Evolutionary conservation across 495 filamentous ascomycete genomes (phyloP), one percentile per base, ranked within the genome.

Genomic region (Neurospora pannonica): DNA sequence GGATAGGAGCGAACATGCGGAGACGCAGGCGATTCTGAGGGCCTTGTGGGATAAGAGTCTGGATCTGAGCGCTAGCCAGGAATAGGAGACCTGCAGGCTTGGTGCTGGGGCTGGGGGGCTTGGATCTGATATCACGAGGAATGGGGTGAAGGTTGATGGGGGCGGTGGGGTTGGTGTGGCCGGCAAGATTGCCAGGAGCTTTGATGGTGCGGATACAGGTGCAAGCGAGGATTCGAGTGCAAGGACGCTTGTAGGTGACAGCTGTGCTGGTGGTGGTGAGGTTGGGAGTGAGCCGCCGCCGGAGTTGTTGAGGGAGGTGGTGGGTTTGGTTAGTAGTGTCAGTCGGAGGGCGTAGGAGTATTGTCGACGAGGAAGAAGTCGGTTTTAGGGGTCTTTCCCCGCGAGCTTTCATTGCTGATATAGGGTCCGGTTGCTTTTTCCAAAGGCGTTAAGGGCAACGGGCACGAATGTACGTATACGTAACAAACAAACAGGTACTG

Each of bases 11-110:
- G 83, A 83, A 4, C 86, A 87, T 60, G 83, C 84, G 19, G 83
- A 81, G 8, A 84, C 87, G 19, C 75, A 82, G 17, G 80, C 85
- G 15, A 75, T 88, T 36, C 76, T 89, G 71, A 80, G 86, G 39
- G 85, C 84, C 75, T 80, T 89, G 71, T 89, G 87, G 87, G 86
- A 89, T 31, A 87, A 87, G 83, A 86, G 78, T 60, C 78, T 84
- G 76, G 85, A 88, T 75, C 80, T 88, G 69, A 82, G 84, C 71
- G 78, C 85, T 69, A 87, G 86, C 75, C 85, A 85, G 79, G 86
- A 87, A 46, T 88, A 83, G 80, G 43, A 21, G 71, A 37, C 60
- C 19, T 70, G 72, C 38, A 19, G 37, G 19, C 36, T 21, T 71
- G 71, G 46, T 17, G 11, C 36, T 34, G 42, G 70, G 6, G 13